phyloP scores from a whole-genome alignment of 495 filamentous ascomycete genomes.

The Lophiostoma macrostomum region DNA sequence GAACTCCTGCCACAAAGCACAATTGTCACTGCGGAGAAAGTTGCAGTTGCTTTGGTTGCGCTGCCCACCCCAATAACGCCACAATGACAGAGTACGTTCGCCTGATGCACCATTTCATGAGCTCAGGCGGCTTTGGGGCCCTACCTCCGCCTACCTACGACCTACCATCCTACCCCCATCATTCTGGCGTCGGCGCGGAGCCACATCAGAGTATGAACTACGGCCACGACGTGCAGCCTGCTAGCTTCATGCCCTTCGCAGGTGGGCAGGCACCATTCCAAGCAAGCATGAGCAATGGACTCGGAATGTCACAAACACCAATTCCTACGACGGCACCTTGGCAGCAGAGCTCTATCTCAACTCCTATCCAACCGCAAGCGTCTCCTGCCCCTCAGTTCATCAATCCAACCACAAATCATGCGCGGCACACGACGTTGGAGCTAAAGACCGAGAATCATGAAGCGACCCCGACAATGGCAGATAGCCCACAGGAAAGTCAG shows the following conservation, averaged over 20 bases:
- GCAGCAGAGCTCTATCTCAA: background rate
- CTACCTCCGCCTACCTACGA: constrained; percentile 20
- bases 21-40: constrained; percentile 36
- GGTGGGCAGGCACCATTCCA: constrained; percentile 1
- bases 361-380: background rate
- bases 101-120: constrained; percentile 28
- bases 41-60: constrained; percentile 37
- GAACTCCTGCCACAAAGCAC: constrained; percentile 12
- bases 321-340: background rate
- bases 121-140: constrained; percentile 8
- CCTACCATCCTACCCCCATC: constrained; percentile 23
- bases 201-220: background rate
- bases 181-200: constrained; percentile 14
- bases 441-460: background rate
- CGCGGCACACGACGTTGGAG: background rate
- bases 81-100: constrained; percentile 35
- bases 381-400: background rate
- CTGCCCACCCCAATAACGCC: constrained; percentile 35
- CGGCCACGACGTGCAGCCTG: background rate
- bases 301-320: constrained; percentile 6
- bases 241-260: background rate
- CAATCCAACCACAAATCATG: background rate
- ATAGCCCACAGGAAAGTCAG: constrained; percentile 26
- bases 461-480: constrained; percentile 8
- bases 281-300: background rate